Evolutionary conservation across 257 asterid genomes (phyloP).

Genomic region (Pogostemon cablin): DNA sequence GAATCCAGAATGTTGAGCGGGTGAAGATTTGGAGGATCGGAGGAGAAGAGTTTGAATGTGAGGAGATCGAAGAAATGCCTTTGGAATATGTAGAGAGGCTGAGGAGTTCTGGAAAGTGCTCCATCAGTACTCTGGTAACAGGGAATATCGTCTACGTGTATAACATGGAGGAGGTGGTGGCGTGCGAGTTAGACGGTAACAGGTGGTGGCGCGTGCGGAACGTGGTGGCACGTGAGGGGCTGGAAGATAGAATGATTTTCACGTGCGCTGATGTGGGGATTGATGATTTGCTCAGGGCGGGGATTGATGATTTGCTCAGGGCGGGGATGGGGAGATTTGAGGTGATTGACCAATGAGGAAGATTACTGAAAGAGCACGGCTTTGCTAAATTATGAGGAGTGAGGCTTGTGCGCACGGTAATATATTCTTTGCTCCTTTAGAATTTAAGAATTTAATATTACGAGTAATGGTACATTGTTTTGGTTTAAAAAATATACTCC

Average conservation of each 20-base stretch:
- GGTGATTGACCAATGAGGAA: too few relatives aligned
- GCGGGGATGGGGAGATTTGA: background rate
- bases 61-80: slow-evolving; percentile 69
- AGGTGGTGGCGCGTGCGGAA: slow-evolving; percentile 36
- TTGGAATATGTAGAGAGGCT: slow-evolving; percentile 39
- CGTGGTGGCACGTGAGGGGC: slow-evolving; percentile 64
- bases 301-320: background rate
- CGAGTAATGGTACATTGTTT: too few relatives aligned
- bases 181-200: slow-evolving; percentile 48
- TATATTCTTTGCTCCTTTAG: too few relatives aligned
- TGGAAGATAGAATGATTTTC: slow-evolving; percentile 45
- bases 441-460: too few relatives aligned
- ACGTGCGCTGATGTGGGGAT: slow-evolving; percentile 57
- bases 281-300: slow-evolving; percentile 48
- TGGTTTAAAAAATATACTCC: too few relatives aligned
- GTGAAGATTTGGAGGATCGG: slow-evolving; percentile 57
- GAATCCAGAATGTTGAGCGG: slow-evolving; percentile 28
- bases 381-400: too few relatives aligned
- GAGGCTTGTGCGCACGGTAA: too few relatives aligned
- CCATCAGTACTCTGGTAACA: slow-evolving; percentile 42
- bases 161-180: slow-evolving; percentile 48
- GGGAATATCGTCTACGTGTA: slow-evolving; percentile 51
- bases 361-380: too few relatives aligned
- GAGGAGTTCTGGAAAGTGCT: slow-evolving; percentile 38
- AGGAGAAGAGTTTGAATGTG: slow-evolving; percentile 35